Percentiles rank a stretch among this genome's conserved stretches.
These are phyloP conservation scores for Trametes cubensis DNA, from an alignment of 768 basidiomycete species.

Conservation along the genomic window DNA sequence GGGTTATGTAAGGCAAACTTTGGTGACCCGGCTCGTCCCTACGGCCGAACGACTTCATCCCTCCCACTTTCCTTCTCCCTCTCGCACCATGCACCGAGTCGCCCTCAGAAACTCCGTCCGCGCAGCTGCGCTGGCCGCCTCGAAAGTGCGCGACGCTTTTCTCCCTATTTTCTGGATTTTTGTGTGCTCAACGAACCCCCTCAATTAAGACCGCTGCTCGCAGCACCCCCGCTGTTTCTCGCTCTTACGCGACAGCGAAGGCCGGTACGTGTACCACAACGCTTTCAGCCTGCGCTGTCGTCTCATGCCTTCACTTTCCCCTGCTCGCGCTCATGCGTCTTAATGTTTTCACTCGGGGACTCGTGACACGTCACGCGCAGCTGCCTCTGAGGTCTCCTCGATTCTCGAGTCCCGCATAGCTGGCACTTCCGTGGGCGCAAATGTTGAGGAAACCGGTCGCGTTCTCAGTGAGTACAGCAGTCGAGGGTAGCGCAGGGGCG, in stretches of 20 bases:
- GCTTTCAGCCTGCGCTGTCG: constrained; percentile 23
- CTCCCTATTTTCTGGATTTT: constrained; percentile 23
- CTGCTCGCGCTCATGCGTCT: constrained; percentile 6
- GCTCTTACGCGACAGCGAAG: constrained; percentile 97
- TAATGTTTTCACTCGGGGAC: constrained; percentile 30
- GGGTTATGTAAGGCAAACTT: constrained; percentile 30
- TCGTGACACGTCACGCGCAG: constrained; percentile 50
- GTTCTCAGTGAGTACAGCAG: constrained; percentile 79
- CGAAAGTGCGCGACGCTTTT: constrained; percentile 51
- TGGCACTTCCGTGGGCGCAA: constrained; percentile 85
- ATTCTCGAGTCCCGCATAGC: constrained; percentile 99
- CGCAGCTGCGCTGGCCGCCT: constrained; percentile 71
- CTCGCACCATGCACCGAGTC: constrained; percentile 77
- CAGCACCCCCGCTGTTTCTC: constrained; percentile 58
- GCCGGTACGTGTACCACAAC: constrained; percentile 65
- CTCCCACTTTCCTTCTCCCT: constrained; percentile 46
- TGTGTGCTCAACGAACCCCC: constrained; percentile 15
- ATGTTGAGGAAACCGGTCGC: constrained; percentile 99
- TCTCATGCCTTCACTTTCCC: constrained; percentile 15
- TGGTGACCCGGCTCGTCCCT: constrained; percentile 29
- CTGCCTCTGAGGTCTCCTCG: constrained; percentile 98
- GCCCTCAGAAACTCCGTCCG: constrained; percentile 84
- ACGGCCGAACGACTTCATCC: constrained; percentile 30
- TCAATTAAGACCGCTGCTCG: constrained; percentile 41
- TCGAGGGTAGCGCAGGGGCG: constrained; percentile 19